Percentiles rank a stretch among this genome's conserved stretches.
phyloP scores from a whole-genome alignment of 805 yeast genomes.

The Yarrowia yakushimensis region DNA sequence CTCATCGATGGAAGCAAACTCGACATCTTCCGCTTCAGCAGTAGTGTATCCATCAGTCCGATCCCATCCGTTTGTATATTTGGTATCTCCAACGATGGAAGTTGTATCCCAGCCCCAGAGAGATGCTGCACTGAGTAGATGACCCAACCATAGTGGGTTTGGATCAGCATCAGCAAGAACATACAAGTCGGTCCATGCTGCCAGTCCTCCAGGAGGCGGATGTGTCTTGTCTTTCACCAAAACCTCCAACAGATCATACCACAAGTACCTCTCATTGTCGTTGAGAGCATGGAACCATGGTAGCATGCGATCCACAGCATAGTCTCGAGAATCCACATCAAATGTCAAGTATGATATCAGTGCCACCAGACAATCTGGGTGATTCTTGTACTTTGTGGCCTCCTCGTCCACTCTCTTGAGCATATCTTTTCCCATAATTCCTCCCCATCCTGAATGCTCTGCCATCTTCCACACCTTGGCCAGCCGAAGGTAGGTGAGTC shows the following conservation, averaged over 20 bases:
- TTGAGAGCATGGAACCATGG: background rate
- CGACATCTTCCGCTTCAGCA: background rate
- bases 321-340: background rate
- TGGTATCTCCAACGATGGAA: slow-evolving; percentile 6
- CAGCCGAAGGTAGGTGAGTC: background rate
- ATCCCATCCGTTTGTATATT: slow-evolving; percentile 1
- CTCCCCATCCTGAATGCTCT: slow-evolving; percentile 15
- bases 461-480: slow-evolving; percentile 24
- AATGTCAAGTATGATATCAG: background rate
- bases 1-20: slow-evolving; percentile 4
- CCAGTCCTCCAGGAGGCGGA: background rate
- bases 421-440: background rate
- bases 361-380: background rate
- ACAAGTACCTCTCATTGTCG: background rate
- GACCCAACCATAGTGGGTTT: background rate
- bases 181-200: background rate
- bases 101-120: slow-evolving; percentile 20
- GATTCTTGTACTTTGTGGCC: background rate
- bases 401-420: slow-evolving; percentile 8
- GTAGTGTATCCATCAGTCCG: background rate
- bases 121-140: background rate
- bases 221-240: background rate
- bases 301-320: slow-evolving; percentile 13
- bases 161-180: slow-evolving; percentile 5
- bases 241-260: slow-evolving; percentile 6